Percentiles rank a stretch among this genome's conserved stretches.
Evolutionary conservation across 495 filamentous ascomycete genomes (phyloP).

Genomic region (Daldinia childiae): DNA sequence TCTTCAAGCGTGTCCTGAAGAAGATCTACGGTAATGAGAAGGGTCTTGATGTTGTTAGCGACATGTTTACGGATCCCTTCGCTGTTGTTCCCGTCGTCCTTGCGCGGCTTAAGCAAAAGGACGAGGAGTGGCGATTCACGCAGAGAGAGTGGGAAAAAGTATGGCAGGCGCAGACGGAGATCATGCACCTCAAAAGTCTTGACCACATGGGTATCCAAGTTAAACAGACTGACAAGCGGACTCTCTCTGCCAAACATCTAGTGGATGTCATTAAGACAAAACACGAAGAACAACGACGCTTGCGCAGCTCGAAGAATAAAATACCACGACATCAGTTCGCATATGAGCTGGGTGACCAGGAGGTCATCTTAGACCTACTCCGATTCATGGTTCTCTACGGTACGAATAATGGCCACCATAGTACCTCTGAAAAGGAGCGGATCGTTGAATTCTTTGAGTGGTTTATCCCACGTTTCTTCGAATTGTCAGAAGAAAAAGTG

Average conservation of each 20-base stretch:
- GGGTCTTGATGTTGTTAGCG: constrained; percentile 80
- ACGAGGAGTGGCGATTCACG: constrained; percentile 95
- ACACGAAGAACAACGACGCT: constrained; percentile 81
- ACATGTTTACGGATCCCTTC: constrained; percentile 82
- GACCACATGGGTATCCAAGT: constrained; percentile 93
- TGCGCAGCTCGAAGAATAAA: constrained; percentile 67
- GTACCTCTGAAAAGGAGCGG: constrained; percentile 75
- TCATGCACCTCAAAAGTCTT: constrained; percentile 92
- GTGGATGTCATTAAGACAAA: constrained; percentile 86
- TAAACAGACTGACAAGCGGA: constrained; percentile 85
- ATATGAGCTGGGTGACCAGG: constrained; percentile 76
- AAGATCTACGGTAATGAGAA: constrained; percentile 94
- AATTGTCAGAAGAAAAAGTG: constrained; percentile 77
- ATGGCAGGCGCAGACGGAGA: constrained; percentile 92
- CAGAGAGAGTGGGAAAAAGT: constrained; percentile 99
- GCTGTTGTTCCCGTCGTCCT: constrained; percentile 87
- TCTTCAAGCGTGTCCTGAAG: constrained; percentile 95
- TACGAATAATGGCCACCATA: constrained; percentile 71
- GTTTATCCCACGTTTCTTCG: constrained; percentile 90
- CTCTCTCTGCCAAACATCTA: constrained; percentile 85
- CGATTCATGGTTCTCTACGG: constrained; percentile 81
- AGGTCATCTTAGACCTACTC: constrained; percentile 81
- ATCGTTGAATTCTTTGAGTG: constrained; percentile 85
- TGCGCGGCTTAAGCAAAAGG: constrained; percentile 87
- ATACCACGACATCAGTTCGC: constrained; percentile 75